A percentile compares a stretch with the other conserved stretches of the same genome.
Evolutionary conservation across 2,329 filamentous ascomycete species (phyloP).

Genomic region (Microdochium paspali): DNA sequence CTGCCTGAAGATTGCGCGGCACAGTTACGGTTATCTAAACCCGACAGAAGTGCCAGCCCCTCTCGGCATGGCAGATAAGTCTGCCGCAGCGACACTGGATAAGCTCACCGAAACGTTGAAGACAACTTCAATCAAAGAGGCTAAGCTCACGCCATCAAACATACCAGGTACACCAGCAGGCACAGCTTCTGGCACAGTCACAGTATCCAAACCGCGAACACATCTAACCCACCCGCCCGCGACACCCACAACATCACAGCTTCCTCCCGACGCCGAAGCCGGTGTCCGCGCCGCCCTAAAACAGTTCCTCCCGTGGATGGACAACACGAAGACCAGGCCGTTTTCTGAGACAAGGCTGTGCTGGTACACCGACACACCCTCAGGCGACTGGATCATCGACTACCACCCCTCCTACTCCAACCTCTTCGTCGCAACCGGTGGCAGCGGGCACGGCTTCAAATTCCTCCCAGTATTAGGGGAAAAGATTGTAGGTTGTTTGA

Average conservation of each 20-base stretch:
- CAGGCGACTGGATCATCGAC: slow-evolving; percentile 62
- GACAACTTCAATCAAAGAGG: slow-evolving; percentile 1
- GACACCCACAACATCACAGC: slow-evolving; percentile 11
- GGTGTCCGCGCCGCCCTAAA: slow-evolving; percentile 52
- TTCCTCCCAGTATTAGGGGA: slow-evolving; percentile 59
- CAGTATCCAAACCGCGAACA: slow-evolving; percentile 32
- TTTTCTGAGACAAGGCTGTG: slow-evolving; percentile 57
- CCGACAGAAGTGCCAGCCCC: slow-evolving; percentile 24
- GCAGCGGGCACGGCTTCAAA: slow-evolving; percentile 59
- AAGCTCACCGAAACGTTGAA: not conserved
- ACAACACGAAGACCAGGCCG: slow-evolving; percentile 44
- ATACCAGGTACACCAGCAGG: no score
- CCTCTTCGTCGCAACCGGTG: slow-evolving; percentile 53
- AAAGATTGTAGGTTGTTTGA: slow-evolving; percentile 47
- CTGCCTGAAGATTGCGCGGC: slow-evolving; percentile 61
- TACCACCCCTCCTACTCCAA: slow-evolving; percentile 54
- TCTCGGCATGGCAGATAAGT: slow-evolving; percentile 7
- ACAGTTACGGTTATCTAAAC: slow-evolving; percentile 60
- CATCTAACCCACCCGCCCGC: slow-evolving; percentile 37
- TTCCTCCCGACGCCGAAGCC: slow-evolving; percentile 51
- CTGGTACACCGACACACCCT: slow-evolving; percentile 69
- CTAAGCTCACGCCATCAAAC: not conserved
- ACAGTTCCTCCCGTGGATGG: slow-evolving; percentile 45
- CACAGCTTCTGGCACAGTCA: not conserved
- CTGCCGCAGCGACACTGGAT: not conserved